Base-by-base conservation (phyloP, 345 rosid genomes). In the Lepidium africanum region DNA sequence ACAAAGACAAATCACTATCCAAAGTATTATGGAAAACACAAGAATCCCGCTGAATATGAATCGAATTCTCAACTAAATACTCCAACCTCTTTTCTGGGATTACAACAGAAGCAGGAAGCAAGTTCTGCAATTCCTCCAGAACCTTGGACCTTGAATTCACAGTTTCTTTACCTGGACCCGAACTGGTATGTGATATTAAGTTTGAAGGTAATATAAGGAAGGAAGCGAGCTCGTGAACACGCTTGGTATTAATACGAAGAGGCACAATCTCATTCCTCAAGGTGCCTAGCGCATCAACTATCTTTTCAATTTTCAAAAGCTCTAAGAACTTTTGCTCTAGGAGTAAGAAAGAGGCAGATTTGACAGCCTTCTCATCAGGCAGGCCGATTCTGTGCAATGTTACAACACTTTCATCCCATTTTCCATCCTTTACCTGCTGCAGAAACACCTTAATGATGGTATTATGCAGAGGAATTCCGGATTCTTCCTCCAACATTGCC, bases 31-130 rank as follows among this genome's bases (percentile, higher is more conserved):
- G 95, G 59, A 81, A 86, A 33, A 49, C 70, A 59, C 95, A 88
- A 73, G 87, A 80, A 73, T 78, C 87, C 51, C 78, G 73, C 72
- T 88, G 91, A 32, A 82, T 77, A 53, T 68, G 77, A 69, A 88
- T 84, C 16, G 89, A 89, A 70, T 52, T 78, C 75, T 88, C 94
- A 78, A 88, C 86, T 72, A 88, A 77, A 76, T 76, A 81, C 76
- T 85, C 94, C 76, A 88, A 77, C 68, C 94, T 80, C 73, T 69
- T 84, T 68, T 82, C 94, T 10, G 91, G 94, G 60, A 85, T 70
- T 40, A 84, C 59, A 37, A 88, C 78, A 16, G 83, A 71, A n/a
- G 91, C 80, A 56, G 95, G 95, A 65, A 86, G 84, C 76, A 88
- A 63, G 15, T 74, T 81, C 46, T 86, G 84, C 75, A 88, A 70